phyloP scores from a whole-genome alignment of 2,329 filamentous ascomycete genomes.

The Sclerotinia sclerotiorum region DNA sequence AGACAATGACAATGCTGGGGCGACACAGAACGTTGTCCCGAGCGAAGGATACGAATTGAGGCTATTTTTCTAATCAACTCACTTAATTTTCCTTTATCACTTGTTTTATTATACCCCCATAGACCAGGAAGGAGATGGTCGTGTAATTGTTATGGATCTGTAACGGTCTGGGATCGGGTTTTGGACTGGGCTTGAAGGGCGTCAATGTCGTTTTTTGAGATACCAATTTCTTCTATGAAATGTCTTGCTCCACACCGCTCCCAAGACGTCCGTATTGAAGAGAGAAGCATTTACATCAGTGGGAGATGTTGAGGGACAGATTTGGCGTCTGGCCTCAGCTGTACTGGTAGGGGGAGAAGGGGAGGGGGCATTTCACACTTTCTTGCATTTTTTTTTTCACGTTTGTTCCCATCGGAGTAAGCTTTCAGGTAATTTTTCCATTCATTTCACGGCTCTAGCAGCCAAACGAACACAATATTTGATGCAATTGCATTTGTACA shows the following conservation, averaged over 20 bases:
- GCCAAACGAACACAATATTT: slow-evolving; percentile 15
- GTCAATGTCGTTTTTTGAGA: slow-evolving; percentile 23
- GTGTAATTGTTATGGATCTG: slow-evolving; percentile 38
- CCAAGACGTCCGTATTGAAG: slow-evolving; percentile 9
- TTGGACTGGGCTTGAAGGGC: slow-evolving; percentile 16
- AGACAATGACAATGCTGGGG: slow-evolving; percentile 35
- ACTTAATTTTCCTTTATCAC: slow-evolving; percentile 25
- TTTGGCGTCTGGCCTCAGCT: not conserved
- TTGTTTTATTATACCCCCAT: slow-evolving; percentile 34
- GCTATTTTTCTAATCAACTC: slow-evolving; percentile 40
- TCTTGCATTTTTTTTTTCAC: not conserved
- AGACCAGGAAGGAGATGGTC: slow-evolving; percentile 31
- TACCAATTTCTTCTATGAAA: slow-evolving; percentile 16
- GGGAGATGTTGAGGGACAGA: slow-evolving; percentile 6
- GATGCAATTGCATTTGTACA: slow-evolving; percentile 19
- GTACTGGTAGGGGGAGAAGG: not conserved
- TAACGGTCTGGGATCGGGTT: slow-evolving; percentile 10
- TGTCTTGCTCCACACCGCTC: slow-evolving; percentile 11
- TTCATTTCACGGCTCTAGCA: slow-evolving; percentile 7
- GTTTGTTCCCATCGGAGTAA: not conserved
- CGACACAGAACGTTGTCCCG: slow-evolving; percentile 33
- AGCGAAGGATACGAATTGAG: slow-evolving; percentile 40
- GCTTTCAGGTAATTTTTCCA: not conserved
- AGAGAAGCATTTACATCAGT: slow-evolving; percentile 4
- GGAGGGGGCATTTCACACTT: not conserved